Base-by-base conservation (phyloP, 1,139 yeast species). In the Candida freyschussii region DNA sequence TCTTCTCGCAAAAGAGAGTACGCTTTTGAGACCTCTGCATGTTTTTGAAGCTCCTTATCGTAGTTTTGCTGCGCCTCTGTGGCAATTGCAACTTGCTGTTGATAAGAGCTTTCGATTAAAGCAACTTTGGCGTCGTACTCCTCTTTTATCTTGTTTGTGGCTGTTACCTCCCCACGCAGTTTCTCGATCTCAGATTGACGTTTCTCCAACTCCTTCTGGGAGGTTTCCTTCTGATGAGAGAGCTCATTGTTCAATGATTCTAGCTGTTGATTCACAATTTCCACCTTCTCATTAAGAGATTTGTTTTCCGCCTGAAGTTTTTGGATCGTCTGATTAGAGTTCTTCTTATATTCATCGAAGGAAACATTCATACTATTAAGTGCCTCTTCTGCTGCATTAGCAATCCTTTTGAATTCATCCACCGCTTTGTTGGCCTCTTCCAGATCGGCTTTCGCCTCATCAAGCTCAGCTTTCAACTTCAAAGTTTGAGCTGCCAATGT, bases 31-130 rank as follows among this genome's bases (percentile, higher is more conserved):
- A 78, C 67, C n/a, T 68, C 67, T 10, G 78, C 76, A 43, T 74
- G 76, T 47, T 75, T 75, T 29, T 64, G 64, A 26, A 74, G 61
- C 47, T 78, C 87, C 28, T 61, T 60, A 37, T 78, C 78, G 45
- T 77, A 78, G 44, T 72, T 77, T 32, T 57, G 55, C 49, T 76
- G 82, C 21, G 74, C 69, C 26, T 72, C 72, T 29, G 62, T 55
- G 3, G 77, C 72, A 32, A 70, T 52, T 19, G 67, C 60, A 2
- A 66, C 63, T 47, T 79, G 85, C 21, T 63, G 59, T 21, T 65
- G 63, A 37, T 81, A 58, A 39, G 82, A 85, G 3, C 49, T 49
- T 37, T 63, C 62, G 27, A 65, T 48, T 26, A 56, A 55, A 2
- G 48, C 41, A 8, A 75, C 47, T 36, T 65, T 63, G 1, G 50